These are phyloP conservation scores for Beauveria pseudobassiana DNA, from an alignment of 2,329 filamentous ascomycete species.

Conservation along the genomic window DNA sequence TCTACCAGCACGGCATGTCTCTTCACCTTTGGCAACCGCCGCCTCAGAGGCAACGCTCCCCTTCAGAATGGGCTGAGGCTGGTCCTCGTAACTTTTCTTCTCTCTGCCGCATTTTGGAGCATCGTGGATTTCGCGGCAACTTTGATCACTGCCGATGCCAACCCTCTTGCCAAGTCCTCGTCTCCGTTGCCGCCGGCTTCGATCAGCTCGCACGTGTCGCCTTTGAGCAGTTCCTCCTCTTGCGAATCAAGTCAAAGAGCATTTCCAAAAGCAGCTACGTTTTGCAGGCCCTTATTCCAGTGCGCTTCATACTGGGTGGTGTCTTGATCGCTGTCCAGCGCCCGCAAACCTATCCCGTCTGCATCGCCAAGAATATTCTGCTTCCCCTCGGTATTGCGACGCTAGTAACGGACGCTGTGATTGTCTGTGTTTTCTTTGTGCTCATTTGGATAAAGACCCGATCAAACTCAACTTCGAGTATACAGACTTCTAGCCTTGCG, in stretches of 20 bases:
- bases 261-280: slow-evolving; percentile 30
- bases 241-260: slow-evolving; percentile 36
- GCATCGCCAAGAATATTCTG: slow-evolving; percentile 39
- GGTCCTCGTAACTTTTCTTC: slow-evolving; percentile 51
- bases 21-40: slow-evolving; percentile 35
- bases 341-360: slow-evolving; percentile 44
- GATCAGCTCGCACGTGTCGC: slow-evolving; percentile 49
- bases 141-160: slow-evolving; percentile 28
- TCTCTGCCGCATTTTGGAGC: slow-evolving; percentile 46
- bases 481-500: slow-evolving; percentile 13
- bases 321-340: slow-evolving; percentile 49
- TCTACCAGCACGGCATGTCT: slow-evolving; percentile 40
- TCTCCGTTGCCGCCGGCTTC: slow-evolving; percentile 45
- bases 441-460: slow-evolving; percentile 16
- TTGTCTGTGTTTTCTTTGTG: slow-evolving; percentile 34
- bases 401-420: slow-evolving; percentile 37
- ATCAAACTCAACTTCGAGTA: neutral
- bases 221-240: slow-evolving; percentile 47
- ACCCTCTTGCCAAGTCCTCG: slow-evolving; percentile 41
- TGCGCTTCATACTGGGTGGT: slow-evolving; percentile 44
- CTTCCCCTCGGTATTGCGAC: slow-evolving; percentile 37
- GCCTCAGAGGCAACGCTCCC: slow-evolving; percentile 30
- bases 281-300: slow-evolving; percentile 39
- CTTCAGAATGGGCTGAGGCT: slow-evolving; percentile 55
- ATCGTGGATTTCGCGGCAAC: slow-evolving; percentile 43